Percentiles rank a stretch among this genome's conserved stretches.
These are phyloP conservation scores for Moricandia arvensis DNA, from an alignment of 345 rosid genomes.

Conservation along the genomic window DNA sequence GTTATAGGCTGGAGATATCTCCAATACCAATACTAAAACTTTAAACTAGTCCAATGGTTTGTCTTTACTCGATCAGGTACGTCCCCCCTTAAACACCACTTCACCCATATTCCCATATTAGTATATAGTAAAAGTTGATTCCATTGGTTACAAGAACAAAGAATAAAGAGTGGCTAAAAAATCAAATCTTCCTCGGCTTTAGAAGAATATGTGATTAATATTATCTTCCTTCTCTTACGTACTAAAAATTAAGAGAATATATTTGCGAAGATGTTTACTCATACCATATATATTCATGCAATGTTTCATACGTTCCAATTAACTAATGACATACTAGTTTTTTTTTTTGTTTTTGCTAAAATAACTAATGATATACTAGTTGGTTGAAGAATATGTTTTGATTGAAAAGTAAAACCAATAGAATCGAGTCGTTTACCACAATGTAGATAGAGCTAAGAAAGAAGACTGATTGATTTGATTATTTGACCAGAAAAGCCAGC, in stretches of 20 bases:
- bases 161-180: slow-evolving; percentile 8
- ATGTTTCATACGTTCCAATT: not conserved
- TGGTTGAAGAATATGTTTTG: not conserved
- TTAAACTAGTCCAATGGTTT: slow-evolving; percentile 19
- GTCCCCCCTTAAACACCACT: slow-evolving; percentile 1
- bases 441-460: not conserved
- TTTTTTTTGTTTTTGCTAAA: no score
- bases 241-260: not conserved
- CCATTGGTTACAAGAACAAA: slow-evolving; percentile 3
- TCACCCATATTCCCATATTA: slow-evolving; percentile 3
- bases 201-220: not conserved
- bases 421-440: not conserved
- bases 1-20: slow-evolving; percentile 37
- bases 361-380: not conserved
- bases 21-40: slow-evolving; percentile 5
- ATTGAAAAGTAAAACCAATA: not conserved
- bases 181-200: slow-evolving; percentile 30
- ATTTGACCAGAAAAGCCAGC: slow-evolving; percentile 18
- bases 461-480: not conserved
- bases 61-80: slow-evolving; percentile 30
- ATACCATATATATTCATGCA: not conserved
- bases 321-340: not conserved
- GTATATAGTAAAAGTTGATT: not conserved
- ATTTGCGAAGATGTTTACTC: not conserved
- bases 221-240: not conserved